phyloP scores from a whole-genome alignment of 2,329 filamentous ascomycete genomes.

The Colletotrichum salicis region DNA sequence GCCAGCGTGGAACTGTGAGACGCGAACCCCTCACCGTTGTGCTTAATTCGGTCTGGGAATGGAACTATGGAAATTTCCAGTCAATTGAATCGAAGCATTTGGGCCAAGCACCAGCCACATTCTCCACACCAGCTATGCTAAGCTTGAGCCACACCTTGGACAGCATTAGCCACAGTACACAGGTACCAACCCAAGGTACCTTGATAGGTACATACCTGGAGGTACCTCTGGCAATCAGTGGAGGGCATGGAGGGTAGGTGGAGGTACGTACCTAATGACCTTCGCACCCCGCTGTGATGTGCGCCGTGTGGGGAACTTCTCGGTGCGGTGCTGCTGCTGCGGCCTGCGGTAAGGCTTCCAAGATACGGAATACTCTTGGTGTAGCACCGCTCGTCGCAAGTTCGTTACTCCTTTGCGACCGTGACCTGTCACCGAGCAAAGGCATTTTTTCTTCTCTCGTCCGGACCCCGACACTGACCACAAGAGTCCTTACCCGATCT shows the following conservation, averaged over 20 bases:
- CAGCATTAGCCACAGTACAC: not conserved
- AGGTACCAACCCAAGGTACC: not conserved
- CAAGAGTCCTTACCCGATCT: not conserved
- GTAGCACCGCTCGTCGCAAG: slow-evolving; percentile 28
- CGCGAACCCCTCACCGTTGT: slow-evolving; percentile 28
- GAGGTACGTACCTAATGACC: not conserved
- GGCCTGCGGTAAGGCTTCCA: slow-evolving; percentile 6
- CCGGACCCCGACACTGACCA: not conserved
- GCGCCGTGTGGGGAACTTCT: slow-evolving; percentile 15
- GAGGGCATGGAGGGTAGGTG: too few species aligned
- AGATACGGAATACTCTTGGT: slow-evolving; percentile 19
- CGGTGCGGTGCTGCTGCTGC: not conserved
- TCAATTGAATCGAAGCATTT: slow-evolving; percentile 23
- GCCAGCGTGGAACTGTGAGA: slow-evolving; percentile 54
- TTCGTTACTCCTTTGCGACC: slow-evolving; percentile 15
- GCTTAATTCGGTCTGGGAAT: slow-evolving; percentile 27
- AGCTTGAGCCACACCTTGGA: slow-evolving; percentile 34
- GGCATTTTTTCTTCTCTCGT: not conserved
- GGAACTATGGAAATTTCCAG: slow-evolving; percentile 35
- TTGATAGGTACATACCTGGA: not conserved
- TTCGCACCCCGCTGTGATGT: slow-evolving; percentile 24
- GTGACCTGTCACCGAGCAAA: slow-evolving; percentile 7
- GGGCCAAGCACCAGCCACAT: slow-evolving; percentile 25
- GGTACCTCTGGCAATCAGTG: too few species aligned
- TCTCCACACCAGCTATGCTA: slow-evolving; percentile 31